Percentiles rank a stretch among this genome's conserved stretches.
Conservation (phyloP, 805 yeast species). For the Monosporozyma unispora region DNA sequence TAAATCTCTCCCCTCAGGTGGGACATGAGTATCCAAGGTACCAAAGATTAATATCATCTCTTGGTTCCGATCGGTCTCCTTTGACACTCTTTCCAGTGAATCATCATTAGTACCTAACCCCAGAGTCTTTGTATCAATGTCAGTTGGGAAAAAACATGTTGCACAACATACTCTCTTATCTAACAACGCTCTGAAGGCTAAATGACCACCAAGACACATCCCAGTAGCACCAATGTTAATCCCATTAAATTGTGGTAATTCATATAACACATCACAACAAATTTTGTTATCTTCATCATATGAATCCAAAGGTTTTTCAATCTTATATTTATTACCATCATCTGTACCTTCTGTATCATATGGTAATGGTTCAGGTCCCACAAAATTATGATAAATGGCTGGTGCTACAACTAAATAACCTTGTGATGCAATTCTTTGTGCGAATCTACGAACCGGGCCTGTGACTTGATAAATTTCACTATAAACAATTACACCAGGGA, state of each 20-base stretch:
- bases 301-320: constrained; percentile 53
- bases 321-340: constrained; percentile 58
- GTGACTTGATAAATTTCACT: constrained; percentile 77
- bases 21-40: constrained; percentile 71
- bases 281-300: constrained; percentile 68
- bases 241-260: constrained; percentile 58
- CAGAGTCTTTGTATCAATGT: constrained; percentile 58
- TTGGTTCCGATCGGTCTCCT: constrained; percentile 40
- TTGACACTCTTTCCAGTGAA: constrained; percentile 44
- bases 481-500: constrained; percentile 73
- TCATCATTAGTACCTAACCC: constrained; percentile 43
- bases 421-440: constrained; percentile 67
- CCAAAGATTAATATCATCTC: constrained; percentile 68
- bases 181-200: constrained; percentile 54
- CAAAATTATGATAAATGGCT: constrained; percentile 69
- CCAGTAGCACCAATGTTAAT: constrained; percentile 68
- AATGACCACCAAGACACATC: constrained; percentile 81
- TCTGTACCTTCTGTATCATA: constrained; percentile 73
- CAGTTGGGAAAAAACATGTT: constrained; percentile 74
- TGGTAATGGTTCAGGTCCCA: constrained; percentile 50
- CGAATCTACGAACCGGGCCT: constrained; percentile 74
- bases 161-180: constrained; percentile 58
- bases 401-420: constrained; percentile 78
- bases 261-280: constrained; percentile 41
- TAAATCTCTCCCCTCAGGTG: constrained; percentile 65